Percentiles rank a stretch among this genome's conserved stretches.
Conservation (phyloP, 2,329 filamentous ascomycete genomes). For the Didymella lethalis region DNA sequence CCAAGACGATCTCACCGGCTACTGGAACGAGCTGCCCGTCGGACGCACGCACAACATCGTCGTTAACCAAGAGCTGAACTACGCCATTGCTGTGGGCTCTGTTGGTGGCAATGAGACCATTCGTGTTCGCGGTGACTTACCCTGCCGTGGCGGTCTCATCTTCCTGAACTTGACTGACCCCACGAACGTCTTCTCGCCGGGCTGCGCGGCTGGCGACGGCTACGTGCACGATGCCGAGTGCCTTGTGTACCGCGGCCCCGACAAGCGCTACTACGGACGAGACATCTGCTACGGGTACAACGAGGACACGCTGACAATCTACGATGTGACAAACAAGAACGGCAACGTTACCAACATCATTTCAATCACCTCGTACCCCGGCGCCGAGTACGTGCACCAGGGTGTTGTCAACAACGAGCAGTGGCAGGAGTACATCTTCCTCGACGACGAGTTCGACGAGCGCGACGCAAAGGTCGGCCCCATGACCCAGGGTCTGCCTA, state of each 20-base stretch:
- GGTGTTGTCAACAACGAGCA: slow-evolving; percentile 49
- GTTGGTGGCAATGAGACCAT: slow-evolving; percentile 38
- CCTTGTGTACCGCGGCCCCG: slow-evolving; percentile 61
- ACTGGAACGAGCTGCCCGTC: slow-evolving; percentile 38
- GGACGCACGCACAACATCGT: slow-evolving; percentile 47
- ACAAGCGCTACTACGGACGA: slow-evolving; percentile 55
- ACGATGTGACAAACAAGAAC: slow-evolving; percentile 60
- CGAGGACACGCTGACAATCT: slow-evolving; percentile 59
- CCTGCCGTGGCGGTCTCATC: slow-evolving; percentile 62
- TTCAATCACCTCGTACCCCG: slow-evolving; percentile 61
- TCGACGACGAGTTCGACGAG: slow-evolving; percentile 46
- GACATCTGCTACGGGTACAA: slow-evolving; percentile 66
- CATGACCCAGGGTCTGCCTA: slow-evolving; percentile 40
- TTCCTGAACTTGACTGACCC: slow-evolving; percentile 64
- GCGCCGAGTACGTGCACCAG: slow-evolving; percentile 64
- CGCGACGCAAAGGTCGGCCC: slow-evolving; percentile 39
- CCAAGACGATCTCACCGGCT: slow-evolving; percentile 36
- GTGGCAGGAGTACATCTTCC: slow-evolving; percentile 40
- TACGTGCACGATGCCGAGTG: slow-evolving; percentile 69
- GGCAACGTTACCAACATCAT: slow-evolving; percentile 54
- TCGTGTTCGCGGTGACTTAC: slow-evolving; percentile 33
- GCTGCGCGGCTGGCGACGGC: slow-evolving; percentile 62
- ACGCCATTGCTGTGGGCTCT: slow-evolving; percentile 40
- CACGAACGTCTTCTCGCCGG: slow-evolving; percentile 54
- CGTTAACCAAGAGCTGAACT: slow-evolving; percentile 42